Conservation (phyloP, 805 yeast genomes). For the Candida montana region DNA sequence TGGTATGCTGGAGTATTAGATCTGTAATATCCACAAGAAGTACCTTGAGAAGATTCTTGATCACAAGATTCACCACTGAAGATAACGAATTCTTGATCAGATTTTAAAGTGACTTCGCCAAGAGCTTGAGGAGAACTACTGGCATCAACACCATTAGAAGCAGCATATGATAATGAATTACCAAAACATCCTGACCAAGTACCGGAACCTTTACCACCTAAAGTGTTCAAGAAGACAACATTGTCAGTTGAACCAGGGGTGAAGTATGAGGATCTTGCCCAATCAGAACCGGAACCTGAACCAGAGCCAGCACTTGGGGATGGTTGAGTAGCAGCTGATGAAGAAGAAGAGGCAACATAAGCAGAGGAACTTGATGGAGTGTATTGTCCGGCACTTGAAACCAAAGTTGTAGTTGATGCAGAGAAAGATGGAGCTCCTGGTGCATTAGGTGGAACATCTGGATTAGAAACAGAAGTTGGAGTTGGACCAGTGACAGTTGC, state of each 20-base stretch:
- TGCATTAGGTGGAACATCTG: no score
- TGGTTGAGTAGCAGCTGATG: slow-evolving; percentile 25
- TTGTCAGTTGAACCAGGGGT: slow-evolving; percentile 67
- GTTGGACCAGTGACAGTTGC: slow-evolving; percentile 20
- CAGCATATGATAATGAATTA: slow-evolving; percentile 83
- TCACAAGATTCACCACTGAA: slow-evolving; percentile 67
- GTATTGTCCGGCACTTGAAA: slow-evolving; percentile 28
- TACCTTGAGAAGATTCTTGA: slow-evolving; percentile 26
- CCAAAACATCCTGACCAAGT: slow-evolving; percentile 84
- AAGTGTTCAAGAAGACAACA: slow-evolving; percentile 76
- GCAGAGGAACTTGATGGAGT: slow-evolving; percentile 26
- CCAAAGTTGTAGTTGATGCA: slow-evolving; percentile 15
- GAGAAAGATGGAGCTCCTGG: slow-evolving; percentile 9
- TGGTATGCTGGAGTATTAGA: slow-evolving; percentile 85
- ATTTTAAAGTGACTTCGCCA: slow-evolving; percentile 59
- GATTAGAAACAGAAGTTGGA: background rate
- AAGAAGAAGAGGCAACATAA: slow-evolving; percentile 26
- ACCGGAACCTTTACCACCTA: slow-evolving; percentile 87
- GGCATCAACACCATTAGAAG: slow-evolving; percentile 69
- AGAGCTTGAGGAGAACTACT: slow-evolving; percentile 67
- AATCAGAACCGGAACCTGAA: slow-evolving; percentile 40
- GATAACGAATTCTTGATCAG: slow-evolving; percentile 77
- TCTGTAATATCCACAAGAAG: slow-evolving; percentile 81
- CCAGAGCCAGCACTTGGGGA: slow-evolving; percentile 31
- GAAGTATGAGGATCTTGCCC: slow-evolving; percentile 77